A percentile compares a stretch with the other conserved stretches of the same genome.
These are phyloP conservation scores for Clausena lansium DNA, from an alignment of 345 rosid genomes.

Conservation along the genomic window DNA sequence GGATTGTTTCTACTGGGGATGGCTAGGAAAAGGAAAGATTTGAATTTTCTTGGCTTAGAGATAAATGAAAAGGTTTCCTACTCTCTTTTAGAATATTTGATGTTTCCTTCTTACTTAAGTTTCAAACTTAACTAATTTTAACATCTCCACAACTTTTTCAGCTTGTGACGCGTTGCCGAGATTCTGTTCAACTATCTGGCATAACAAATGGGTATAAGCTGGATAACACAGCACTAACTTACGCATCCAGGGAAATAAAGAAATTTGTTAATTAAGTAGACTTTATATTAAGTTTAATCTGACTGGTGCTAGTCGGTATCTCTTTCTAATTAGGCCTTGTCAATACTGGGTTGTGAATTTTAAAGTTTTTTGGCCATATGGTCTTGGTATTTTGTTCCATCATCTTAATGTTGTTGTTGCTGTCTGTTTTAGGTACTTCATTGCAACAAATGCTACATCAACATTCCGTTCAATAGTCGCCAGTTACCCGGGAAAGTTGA, in stretches of 20 bases:
- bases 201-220: constrained; percentile 48
- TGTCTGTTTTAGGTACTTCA: constrained; percentile 42
- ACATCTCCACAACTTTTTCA: constrained; percentile 23
- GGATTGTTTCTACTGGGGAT: constrained; percentile 61
- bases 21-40: constrained; percentile 50
- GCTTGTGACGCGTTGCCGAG: constrained; percentile 51
- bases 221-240: not conserved
- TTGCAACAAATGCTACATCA: constrained; percentile 62
- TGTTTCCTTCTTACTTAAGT: constrained; percentile 5
- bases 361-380: not conserved
- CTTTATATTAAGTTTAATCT: not conserved
- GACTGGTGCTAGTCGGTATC: not conserved
- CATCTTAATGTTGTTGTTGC: constrained; percentile 9
- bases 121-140: constrained; percentile 7
- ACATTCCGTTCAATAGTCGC: constrained; percentile 57
- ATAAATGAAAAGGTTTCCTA: constrained; percentile 52
- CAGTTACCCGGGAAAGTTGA: constrained; percentile 53
- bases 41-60: constrained; percentile 72
- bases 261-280: not conserved
- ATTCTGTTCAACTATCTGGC: constrained; percentile 40
- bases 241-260: not conserved
- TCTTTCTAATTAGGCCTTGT: not conserved
- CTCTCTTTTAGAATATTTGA: not conserved
- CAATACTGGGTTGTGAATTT: not conserved
- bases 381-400: not conserved